Conservation (phyloP, 768 basidiomycete species). For the Crassisporium funariophilum region DNA sequence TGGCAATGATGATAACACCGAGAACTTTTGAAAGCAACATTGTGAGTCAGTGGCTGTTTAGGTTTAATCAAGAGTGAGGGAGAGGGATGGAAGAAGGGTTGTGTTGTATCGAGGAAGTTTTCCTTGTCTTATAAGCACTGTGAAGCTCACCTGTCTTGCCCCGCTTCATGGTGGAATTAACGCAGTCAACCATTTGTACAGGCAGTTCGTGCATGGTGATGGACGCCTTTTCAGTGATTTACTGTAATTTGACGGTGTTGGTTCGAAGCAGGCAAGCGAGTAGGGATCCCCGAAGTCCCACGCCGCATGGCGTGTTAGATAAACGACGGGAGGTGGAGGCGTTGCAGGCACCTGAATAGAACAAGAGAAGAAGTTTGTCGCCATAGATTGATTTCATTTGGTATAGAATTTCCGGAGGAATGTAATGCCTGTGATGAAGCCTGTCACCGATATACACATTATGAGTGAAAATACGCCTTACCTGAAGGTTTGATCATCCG, state of each 20-base stretch:
- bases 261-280: slow-evolving; percentile 16
- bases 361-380: slow-evolving; percentile 4
- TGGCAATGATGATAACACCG: slow-evolving; percentile 76
- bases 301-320: slow-evolving; percentile 17
- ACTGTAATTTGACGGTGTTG: slow-evolving; percentile 16
- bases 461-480: slow-evolving; percentile 3
- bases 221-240: slow-evolving; percentile 12
- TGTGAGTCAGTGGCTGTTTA: slow-evolving; percentile 9
- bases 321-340: slow-evolving; percentile 9
- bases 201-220: slow-evolving; percentile 26
- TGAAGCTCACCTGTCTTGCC: slow-evolving; percentile 4
- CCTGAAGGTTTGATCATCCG: slow-evolving; percentile 5
- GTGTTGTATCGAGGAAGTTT: slow-evolving; percentile 15
- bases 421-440: slow-evolving; percentile 23
- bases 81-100: slow-evolving; percentile 21
- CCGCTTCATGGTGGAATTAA: slow-evolving; percentile 13
- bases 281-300: slow-evolving; percentile 11
- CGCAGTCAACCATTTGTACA: no score
- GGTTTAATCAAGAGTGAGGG: slow-evolving; percentile 16
- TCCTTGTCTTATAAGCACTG: slow-evolving; percentile 20
- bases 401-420: slow-evolving; percentile 14
- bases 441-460: slow-evolving; percentile 12
- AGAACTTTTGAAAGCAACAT: slow-evolving; percentile 64
- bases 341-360: slow-evolving; percentile 8
- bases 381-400: slow-evolving; percentile 5